Evolutionary conservation across 2,329 filamentous ascomycete species (phyloP).

Genomic region (Curvularia verruculosa): DNA sequence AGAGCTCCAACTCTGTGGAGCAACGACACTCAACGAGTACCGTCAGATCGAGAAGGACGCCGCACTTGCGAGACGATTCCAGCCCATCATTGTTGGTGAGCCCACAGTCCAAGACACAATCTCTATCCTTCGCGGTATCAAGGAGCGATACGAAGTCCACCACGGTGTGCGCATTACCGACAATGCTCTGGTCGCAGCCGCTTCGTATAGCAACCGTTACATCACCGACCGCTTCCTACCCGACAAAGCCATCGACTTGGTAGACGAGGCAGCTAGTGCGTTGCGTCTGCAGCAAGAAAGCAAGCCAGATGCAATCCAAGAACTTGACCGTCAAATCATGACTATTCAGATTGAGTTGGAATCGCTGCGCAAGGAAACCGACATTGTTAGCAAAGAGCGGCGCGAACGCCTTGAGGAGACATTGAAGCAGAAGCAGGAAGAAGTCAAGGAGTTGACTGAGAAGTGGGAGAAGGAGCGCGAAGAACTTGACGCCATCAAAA

Average conservation of each 20-base stretch:
- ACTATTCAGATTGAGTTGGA: conserved; percentile 97
- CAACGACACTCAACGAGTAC: conserved; percentile 92
- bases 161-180: conserved; percentile 96
- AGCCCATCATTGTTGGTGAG: conserved; percentile 92
- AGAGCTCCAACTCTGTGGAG: conserved; percentile 92
- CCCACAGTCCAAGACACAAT: conserved; percentile 91
- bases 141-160: conserved; percentile 96
- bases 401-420: conserved; percentile 82
- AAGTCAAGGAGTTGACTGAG: conserved; percentile 74
- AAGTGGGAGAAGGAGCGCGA: conserved; percentile 89
- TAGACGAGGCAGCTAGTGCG: conserved; percentile 93
- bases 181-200: conserved; percentile 86
- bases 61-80: conserved; percentile 88
- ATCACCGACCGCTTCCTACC: conserved; percentile 95
- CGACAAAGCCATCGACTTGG: conserved; percentile 95
- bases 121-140: conserved; percentile 93
- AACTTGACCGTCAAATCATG: conserved; percentile 92
- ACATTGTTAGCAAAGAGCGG: conserved; percentile 85
- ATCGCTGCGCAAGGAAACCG: conserved; percentile 90
- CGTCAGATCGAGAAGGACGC: conserved; percentile 95
- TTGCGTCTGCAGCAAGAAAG: conserved; percentile 93
- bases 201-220: conserved; percentile 91
- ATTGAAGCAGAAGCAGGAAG: conserved; percentile 76
- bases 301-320: conserved; percentile 92
- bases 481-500: conserved; percentile 87